Evolutionary conservation across 2,329 filamentous ascomycete genomes (phyloP), one percentile per base, ranked within the genome.

Genomic region (Colletotrichum sp.): DNA sequence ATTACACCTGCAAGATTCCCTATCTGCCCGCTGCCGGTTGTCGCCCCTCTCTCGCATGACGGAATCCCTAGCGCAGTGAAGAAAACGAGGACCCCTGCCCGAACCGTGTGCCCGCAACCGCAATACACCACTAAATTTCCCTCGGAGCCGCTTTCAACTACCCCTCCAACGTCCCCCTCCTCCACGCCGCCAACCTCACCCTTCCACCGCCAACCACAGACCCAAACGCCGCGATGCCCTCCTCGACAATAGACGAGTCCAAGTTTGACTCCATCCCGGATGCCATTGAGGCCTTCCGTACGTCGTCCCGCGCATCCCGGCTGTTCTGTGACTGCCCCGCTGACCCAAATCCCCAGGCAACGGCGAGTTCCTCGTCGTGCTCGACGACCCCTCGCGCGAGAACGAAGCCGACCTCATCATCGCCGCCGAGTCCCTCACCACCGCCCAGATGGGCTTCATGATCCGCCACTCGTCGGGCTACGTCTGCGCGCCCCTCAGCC

Each of bases 331-430:
- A 39, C n/a, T 28, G 5, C 18, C 60, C 34, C 52, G 18, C 30
- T 30, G 52, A 63, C 18, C 9, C 30, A 12, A 22, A 67, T 28
- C 22, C 68, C 8, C 79, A 95, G 93, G 89, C 81, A 91, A 93
- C 85, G 96, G 95, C 85, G 93, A 99, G 83, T 99, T 99, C 90
- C 94, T 99, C 84, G 93, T 99, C 77, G 96, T 98, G 48, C 95
- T 99, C 82, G 97, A 99, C 88, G 95, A 95, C 80, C 93, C 95
- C 78, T 92, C 93, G 77, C 96, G 97, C 85, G 97, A 99, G 86
- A 99, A 99, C 85, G 97, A 99, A 90, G 97, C 96, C 85, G 97
- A 99, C 87, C 92, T 99, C 65, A 98, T 99, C 85, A 98, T 99
- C 83, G 95, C 97, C 79, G 96, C 96, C 77, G 89, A 95, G 79